Conservation (phyloP, 495 filamentous ascomycete species). For the Bacidia rubella region DNA sequence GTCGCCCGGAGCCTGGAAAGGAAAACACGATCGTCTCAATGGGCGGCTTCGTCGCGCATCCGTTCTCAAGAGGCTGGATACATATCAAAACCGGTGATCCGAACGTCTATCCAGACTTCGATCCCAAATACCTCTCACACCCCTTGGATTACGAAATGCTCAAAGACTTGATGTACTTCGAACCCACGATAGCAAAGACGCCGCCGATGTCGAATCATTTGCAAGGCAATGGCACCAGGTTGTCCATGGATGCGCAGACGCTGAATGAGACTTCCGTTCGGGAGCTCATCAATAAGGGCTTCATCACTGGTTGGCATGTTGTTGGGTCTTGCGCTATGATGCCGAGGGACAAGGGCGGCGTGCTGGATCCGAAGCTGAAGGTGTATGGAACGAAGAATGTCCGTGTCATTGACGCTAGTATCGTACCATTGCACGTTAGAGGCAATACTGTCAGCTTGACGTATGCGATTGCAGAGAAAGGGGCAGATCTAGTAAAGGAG, state of each 20-base stretch:
- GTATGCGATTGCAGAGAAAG: slow-evolving; percentile 49
- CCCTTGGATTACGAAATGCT: slow-evolving; percentile 22
- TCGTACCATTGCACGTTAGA: slow-evolving; percentile 42
- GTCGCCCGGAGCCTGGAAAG: not conserved
- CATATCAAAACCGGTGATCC: slow-evolving; percentile 17
- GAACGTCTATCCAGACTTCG: slow-evolving; percentile 13
- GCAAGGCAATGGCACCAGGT: not conserved
- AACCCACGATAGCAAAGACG: not conserved
- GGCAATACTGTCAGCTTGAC: slow-evolving; percentile 38
- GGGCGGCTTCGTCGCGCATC: slow-evolving; percentile 4
- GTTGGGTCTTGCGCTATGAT: slow-evolving; percentile 37
- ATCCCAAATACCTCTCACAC: slow-evolving; percentile 21
- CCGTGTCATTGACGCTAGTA: slow-evolving; percentile 39
- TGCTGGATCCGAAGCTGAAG: slow-evolving; percentile 26
- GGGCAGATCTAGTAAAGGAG: slow-evolving; percentile 27
- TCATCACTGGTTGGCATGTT: slow-evolving; percentile 27
- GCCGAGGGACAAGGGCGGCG: slow-evolving; percentile 35
- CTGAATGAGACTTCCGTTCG: not conserved
- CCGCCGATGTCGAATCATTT: not conserved
- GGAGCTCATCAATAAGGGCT: not conserved
- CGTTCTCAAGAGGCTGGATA: slow-evolving; percentile 18
- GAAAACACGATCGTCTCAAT: not conserved
- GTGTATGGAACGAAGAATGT: slow-evolving; percentile 37
- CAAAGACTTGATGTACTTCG: not conserved
- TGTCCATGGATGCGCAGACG: not conserved